Evolutionary conservation across 2,329 filamentous ascomycete species (phyloP).

Genomic region (Exophiala sp.): DNA sequence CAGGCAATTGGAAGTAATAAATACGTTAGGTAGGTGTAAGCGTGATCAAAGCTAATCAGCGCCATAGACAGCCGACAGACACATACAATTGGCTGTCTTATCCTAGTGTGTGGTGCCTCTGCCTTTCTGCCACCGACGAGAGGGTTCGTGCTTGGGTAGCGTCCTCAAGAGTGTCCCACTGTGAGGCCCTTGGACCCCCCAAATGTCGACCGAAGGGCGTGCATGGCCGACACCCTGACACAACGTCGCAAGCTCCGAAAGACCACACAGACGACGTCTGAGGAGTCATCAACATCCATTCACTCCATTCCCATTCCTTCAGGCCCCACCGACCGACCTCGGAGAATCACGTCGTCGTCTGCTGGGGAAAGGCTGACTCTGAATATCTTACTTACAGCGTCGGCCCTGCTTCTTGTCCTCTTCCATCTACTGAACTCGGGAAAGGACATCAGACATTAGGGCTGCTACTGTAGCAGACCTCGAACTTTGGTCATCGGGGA

Average conservation of each 20-base stretch:
- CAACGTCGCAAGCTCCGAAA: neutral
- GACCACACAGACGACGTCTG: conserved; percentile 1
- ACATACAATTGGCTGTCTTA: neutral
- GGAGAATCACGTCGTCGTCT: conserved; percentile 14
- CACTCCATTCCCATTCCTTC: too few relatives aligned
- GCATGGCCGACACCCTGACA: conserved; percentile 9
- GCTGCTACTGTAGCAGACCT: too few relatives aligned
- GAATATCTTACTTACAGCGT: conserved; percentile 10
- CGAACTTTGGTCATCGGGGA: neutral
- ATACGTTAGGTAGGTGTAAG: too few relatives aligned
- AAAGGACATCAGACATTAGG: neutral
- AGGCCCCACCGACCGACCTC: conserved; percentile 15
- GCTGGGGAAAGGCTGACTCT: conserved; percentile 18
- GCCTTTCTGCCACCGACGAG: too few relatives aligned
- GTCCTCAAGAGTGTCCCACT: conserved; percentile 7
- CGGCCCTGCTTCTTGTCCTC: conserved; percentile 2
- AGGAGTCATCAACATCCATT: conserved; percentile 21
- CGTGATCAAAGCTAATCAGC: neutral
- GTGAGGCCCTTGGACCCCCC: neutral
- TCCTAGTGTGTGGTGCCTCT: too few relatives aligned
- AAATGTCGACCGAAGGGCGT: conserved; percentile 25
- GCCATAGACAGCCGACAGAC: neutral
- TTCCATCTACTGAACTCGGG: neutral
- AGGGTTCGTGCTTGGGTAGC: neutral
- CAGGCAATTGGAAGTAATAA: too few relatives aligned